Evolutionary conservation across 2,329 filamentous ascomycete genomes (phyloP).

Genomic region (Epichloe scottii): DNA sequence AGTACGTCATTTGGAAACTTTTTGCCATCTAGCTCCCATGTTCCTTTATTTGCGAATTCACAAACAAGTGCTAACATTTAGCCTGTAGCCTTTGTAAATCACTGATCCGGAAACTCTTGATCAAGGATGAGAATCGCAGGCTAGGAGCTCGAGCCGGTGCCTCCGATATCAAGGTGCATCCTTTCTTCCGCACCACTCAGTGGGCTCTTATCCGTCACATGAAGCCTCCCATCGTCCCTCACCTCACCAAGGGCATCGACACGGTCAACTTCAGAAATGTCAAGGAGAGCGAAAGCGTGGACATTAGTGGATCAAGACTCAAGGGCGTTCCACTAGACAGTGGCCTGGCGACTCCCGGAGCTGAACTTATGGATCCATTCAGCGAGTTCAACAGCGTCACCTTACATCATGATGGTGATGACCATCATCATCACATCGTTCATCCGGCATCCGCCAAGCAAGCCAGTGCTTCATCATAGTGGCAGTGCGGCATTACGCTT

Average conservation of each 20-base stretch:
- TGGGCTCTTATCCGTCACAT: conserved; percentile 96
- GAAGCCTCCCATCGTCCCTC: conserved; percentile 94
- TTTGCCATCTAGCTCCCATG: too few species aligned
- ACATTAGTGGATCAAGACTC: conserved; percentile 54
- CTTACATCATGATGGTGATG: conserved; percentile 88
- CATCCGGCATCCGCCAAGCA: conserved; percentile 6
- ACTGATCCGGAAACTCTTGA: conserved; percentile 86
- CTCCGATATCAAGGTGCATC: conserved; percentile 90
- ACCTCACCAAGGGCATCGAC: conserved; percentile 80
- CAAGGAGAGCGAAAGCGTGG: conserved; percentile 92
- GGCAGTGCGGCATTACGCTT: not conserved
- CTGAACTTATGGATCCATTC: conserved; percentile 77
- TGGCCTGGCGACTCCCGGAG: conserved; percentile 72
- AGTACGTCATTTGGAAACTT: conserved; percentile 45
- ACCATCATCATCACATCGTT: conserved; percentile 31
- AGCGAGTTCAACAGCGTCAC: conserved; percentile 99
- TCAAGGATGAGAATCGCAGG: conserved; percentile 92
- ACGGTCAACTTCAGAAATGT: conserved; percentile 97
- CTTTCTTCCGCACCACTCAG: conserved; percentile 91
- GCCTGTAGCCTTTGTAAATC: conserved; percentile 79
- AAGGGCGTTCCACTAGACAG: conserved; percentile 82
- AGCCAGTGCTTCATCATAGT: conserved; percentile 6
- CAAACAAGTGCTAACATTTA: not conserved
- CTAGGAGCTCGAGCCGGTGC: conserved; percentile 89
- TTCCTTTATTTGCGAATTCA: not conserved